These are phyloP conservation scores for Echites panduratus DNA, from an alignment of 257 asterid genomes.

Conservation along the genomic window DNA sequence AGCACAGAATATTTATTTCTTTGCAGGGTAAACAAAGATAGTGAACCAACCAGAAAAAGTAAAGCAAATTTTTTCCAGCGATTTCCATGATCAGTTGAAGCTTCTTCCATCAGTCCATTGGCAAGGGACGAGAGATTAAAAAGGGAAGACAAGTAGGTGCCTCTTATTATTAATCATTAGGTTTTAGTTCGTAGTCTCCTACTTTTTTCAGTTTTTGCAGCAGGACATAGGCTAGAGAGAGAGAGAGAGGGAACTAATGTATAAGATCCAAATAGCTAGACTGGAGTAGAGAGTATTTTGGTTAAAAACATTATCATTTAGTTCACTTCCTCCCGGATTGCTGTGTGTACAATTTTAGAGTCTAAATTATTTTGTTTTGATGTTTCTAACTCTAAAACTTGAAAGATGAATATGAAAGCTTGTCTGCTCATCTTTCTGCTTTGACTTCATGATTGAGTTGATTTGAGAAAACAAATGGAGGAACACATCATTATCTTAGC, in stretches of 20 bases:
- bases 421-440: too few relatives aligned
- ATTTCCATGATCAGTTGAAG: background rate
- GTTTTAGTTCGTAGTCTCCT: background rate
- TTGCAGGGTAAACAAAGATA: background rate
- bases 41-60: background rate
- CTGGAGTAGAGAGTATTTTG: too few relatives aligned
- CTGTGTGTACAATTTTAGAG: too few relatives aligned
- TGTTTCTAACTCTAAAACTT: too few relatives aligned
- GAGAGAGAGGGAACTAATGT: background rate
- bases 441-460: too few relatives aligned
- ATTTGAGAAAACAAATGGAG: too few relatives aligned
- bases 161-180: background rate
- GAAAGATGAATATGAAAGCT: too few relatives aligned
- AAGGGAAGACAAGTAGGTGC: background rate
- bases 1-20: background rate
- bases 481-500: too few relatives aligned
- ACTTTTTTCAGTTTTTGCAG: background rate
- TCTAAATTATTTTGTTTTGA: too few relatives aligned
- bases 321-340: too few relatives aligned
- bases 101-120: background rate
- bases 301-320: background rate
- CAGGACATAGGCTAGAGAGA: background rate
- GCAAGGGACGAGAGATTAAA: background rate
- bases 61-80: background rate
- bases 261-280: background rate